Evolutionary conservation across 2,329 filamentous ascomycete genomes (phyloP).

Genomic region (Erysiphe pulchra): DNA sequence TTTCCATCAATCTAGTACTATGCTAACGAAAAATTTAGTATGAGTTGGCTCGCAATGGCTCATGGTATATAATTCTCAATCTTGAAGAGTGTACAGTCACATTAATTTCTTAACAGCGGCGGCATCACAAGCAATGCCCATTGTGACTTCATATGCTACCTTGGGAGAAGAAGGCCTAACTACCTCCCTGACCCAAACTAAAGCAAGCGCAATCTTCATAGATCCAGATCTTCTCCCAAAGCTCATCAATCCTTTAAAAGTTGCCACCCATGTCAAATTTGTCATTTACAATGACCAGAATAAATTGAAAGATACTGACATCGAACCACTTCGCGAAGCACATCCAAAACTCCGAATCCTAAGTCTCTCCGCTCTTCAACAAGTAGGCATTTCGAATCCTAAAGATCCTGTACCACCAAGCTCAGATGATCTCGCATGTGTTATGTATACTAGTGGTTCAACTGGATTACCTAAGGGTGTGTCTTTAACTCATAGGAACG

Average conservation of each 20-base stretch:
- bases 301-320: conserved; percentile 21
- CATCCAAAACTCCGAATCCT: conserved; percentile 26
- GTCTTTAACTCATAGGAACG: conserved; percentile 52
- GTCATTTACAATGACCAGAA: conserved; percentile 27
- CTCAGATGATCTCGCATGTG: conserved; percentile 38
- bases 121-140: conserved; percentile 62
- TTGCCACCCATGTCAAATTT: conserved; percentile 22
- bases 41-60: conserved; percentile 22
- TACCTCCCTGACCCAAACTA: conserved; percentile 63
- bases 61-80: conserved; percentile 15
- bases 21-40: conserved; percentile 3
- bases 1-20: neutral
- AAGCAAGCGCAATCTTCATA: conserved; percentile 59
- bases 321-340: conserved; percentile 24
- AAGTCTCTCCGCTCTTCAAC: conserved; percentile 24
- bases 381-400: conserved; percentile 29
- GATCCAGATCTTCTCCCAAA: conserved; percentile 52
- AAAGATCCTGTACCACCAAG: conserved; percentile 40
- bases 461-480: conserved; percentile 81
- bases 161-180: conserved; percentile 61
- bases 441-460: conserved; percentile 84
- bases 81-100: neutral
- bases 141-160: conserved; percentile 87
- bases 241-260: conserved; percentile 29
- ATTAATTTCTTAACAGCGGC: conserved; percentile 10